Percentiles rank a stretch among this genome's conserved stretches.
Evolutionary conservation across 1,284 basidiomycete species (phyloP).

Genomic region (Irpex sp.): DNA sequence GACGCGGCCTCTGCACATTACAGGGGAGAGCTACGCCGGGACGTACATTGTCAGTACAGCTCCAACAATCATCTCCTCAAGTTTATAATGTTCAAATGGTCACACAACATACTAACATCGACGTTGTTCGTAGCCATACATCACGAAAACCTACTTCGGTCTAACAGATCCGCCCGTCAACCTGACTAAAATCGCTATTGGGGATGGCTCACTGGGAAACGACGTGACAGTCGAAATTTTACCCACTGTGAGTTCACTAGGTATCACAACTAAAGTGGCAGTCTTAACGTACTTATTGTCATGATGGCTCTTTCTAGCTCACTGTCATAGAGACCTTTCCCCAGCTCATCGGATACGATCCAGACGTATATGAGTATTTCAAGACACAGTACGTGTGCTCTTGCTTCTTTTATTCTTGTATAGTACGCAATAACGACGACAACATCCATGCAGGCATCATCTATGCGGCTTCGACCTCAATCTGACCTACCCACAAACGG

Average conservation of each 20-base stretch:
- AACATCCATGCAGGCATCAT: constrained; percentile 22
- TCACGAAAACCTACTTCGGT: constrained; percentile 64
- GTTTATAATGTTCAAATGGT: no score
- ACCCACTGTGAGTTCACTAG: constrained; percentile 42
- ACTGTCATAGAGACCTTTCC: constrained; percentile 65
- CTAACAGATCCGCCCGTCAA: constrained; percentile 64
- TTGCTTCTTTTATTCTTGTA: not conserved
- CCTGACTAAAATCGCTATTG: constrained; percentile 63
- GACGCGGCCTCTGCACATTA: constrained; percentile 27
- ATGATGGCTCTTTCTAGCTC: constrained; percentile 30
- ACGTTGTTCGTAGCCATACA: constrained; percentile 54
- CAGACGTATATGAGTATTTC: constrained; percentile 63
- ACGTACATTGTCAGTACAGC: constrained; percentile 40
- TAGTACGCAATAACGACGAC: not conserved
- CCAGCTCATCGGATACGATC: constrained; percentile 68
- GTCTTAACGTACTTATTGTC: not conserved
- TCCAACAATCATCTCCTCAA: no score
- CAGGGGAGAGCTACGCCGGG: constrained; percentile 33
- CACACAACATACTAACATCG: no score
- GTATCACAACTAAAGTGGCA: no score
- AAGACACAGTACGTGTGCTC: constrained; percentile 54
- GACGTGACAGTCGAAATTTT: constrained; percentile 44
- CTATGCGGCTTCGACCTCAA: constrained; percentile 67
- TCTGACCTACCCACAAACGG: constrained; percentile 65
- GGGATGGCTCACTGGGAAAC: constrained; percentile 57